These are phyloP conservation scores for Xylariaceae sp. DNA, from an alignment of 2,329 filamentous ascomycete genomes.

Conservation along the genomic window DNA sequence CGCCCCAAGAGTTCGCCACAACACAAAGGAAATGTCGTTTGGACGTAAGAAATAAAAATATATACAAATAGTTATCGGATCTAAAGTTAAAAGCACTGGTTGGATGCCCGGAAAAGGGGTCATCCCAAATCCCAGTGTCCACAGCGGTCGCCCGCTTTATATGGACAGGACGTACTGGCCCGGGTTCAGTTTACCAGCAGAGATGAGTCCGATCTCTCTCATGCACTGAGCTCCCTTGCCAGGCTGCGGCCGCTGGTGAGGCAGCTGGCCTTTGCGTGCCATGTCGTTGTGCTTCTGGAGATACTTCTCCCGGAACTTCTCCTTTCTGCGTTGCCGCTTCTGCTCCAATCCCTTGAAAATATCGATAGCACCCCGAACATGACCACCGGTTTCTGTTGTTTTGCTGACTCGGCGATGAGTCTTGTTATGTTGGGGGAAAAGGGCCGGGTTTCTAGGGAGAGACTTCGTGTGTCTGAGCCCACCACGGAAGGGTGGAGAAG, in stretches of 20 bases:
- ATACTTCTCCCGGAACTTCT: conserved; percentile 69
- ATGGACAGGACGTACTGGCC: conserved; percentile 75
- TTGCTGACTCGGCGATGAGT: conserved; percentile 35
- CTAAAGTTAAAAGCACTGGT: neutral
- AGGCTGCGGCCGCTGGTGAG: conserved; percentile 60
- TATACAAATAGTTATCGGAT: conserved; percentile 17
- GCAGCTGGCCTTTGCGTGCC: conserved; percentile 61
- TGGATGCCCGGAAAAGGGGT: conserved; percentile 10
- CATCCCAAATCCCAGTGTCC: conserved; percentile 21
- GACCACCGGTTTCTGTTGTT: conserved; percentile 39
- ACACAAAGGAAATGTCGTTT: conserved; percentile 21
- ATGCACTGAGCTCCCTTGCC: conserved; percentile 91
- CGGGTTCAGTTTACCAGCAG: conserved; percentile 72
- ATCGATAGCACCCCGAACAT: conserved; percentile 89
- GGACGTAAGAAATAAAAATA: conserved; percentile 18
- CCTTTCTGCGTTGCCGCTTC: conserved; percentile 86
- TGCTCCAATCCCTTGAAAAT: conserved; percentile 95
- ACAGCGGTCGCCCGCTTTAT: conserved; percentile 35
- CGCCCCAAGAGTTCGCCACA: conserved; percentile 15
- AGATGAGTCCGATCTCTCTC: conserved; percentile 82
- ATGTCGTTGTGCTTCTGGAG: conserved; percentile 85
- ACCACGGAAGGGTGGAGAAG: conserved; percentile 48
- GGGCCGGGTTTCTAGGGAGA: conserved; percentile 70
- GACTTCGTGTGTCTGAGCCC: conserved; percentile 76
- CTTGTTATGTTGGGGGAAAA: conserved; percentile 54